A percentile compares a stretch with the other conserved stretches of the same genome.
Evolutionary conservation across 2,329 filamentous ascomycete genomes (phyloP).

Genomic region (Microdochium nivale): DNA sequence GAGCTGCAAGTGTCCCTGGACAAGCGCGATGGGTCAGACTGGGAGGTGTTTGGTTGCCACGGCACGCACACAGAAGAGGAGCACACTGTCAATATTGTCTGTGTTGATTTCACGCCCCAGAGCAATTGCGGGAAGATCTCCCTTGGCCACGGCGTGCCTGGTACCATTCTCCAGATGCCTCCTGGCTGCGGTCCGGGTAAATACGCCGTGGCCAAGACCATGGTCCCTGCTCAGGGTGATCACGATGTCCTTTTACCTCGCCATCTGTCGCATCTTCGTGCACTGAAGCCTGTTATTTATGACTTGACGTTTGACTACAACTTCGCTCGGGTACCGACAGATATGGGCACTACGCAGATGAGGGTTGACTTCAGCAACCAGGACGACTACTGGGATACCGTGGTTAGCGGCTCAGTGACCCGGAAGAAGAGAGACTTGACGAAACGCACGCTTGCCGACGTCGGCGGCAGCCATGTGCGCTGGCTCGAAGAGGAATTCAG

Average conservation of each 20-base stretch:
- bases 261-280: constrained; percentile 8
- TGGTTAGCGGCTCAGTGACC: constrained; percentile 16
- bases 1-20: constrained; percentile 23
- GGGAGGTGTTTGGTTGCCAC: constrained; percentile 29
- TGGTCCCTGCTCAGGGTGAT: constrained; percentile 10
- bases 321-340: constrained; percentile 21
- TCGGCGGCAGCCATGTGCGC: constrained; percentile 19
- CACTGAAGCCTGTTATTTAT: constrained; percentile 14
- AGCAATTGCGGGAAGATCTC: constrained; percentile 29
- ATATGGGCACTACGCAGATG: constrained; percentile 20
- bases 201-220: constrained; percentile 26
- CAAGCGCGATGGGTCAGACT: constrained; percentile 34
- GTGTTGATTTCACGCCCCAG: constrained; percentile 20
- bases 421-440: constrained; percentile 10
- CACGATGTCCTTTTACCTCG: constrained; percentile 12
- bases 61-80: constrained; percentile 14
- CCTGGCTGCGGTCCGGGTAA: constrained; percentile 25
- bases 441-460: constrained; percentile 19
- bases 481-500: constrained; percentile 30
- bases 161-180: constrained; percentile 32
- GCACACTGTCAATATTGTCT: constrained; percentile 27
- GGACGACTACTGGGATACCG: constrained; percentile 24
- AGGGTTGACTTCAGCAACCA: constrained; percentile 31
- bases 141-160: constrained; percentile 23
- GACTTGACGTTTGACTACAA: constrained; percentile 32